Conservation (phyloP, 140 eudicot genomes). For the Anethum foeniculum region DNA sequence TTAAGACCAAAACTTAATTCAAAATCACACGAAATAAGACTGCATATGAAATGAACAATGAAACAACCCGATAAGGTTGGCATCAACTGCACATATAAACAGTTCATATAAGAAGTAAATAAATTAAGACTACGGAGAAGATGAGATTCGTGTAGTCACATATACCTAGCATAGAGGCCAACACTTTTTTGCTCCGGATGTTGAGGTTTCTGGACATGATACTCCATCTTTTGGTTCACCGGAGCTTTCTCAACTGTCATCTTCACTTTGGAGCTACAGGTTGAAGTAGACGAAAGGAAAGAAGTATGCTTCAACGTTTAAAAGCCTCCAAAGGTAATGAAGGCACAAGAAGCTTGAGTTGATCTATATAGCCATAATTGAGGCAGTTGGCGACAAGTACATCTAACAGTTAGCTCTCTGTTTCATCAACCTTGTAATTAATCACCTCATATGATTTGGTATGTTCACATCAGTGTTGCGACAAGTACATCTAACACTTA, state of each 20-base stretch:
- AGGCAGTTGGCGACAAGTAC: slow-evolving; percentile 3
- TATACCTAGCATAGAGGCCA: slow-evolving; percentile 49
- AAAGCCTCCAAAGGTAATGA: background rate
- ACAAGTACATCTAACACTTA: background rate
- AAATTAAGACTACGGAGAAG: background rate
- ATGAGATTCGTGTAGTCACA: background rate
- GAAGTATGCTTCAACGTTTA: background rate
- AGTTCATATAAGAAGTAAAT: background rate
- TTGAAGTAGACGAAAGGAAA: background rate
- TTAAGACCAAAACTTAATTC: background rate
- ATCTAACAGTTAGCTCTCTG: background rate
- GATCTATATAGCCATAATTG: slow-evolving; percentile 1
- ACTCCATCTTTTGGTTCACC: slow-evolving; percentile 30
- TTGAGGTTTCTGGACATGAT: slow-evolving; percentile 29
- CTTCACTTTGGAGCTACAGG: background rate
- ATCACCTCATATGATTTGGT: background rate
- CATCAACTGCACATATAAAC: background rate
- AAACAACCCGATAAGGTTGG: background rate
- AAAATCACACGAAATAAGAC: background rate
- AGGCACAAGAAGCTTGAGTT: background rate
- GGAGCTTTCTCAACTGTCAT: slow-evolving; percentile 27
- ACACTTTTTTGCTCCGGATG: slow-evolving; percentile 41
- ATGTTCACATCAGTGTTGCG: background rate
- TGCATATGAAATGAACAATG: background rate
- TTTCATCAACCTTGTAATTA: background rate